phyloP scores from a whole-genome alignment of 257 asterid species.

The Solanum rostratum region DNA sequence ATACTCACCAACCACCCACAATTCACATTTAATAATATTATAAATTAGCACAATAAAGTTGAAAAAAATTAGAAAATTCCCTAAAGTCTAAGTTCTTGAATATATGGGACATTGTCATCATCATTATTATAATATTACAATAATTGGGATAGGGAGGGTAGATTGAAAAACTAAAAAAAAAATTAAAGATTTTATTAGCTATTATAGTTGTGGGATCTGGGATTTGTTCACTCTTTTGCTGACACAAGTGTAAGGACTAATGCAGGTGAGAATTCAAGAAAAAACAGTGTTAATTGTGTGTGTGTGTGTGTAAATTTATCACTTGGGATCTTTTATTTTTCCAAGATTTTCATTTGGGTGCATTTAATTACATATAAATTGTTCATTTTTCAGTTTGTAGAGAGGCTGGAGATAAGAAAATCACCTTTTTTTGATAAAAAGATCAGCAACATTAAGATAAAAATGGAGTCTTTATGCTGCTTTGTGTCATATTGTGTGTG shows the following conservation, averaged over 20 bases:
- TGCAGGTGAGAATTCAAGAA: constrained; percentile 37
- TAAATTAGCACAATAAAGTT: neutral
- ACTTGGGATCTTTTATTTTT: neutral
- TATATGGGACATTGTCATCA: neutral
- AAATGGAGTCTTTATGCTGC: neutral
- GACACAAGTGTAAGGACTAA: constrained; percentile 8
- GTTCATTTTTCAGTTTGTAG: neutral
- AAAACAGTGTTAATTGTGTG: constrained; percentile 11
- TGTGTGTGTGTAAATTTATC: neutral
- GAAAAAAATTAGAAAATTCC: neutral
- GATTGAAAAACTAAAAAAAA: neutral
- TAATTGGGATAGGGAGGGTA: neutral
- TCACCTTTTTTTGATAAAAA: neutral
- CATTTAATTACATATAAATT: neutral
- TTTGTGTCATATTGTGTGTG: neutral
- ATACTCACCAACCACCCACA: neutral
- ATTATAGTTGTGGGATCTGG: constrained; percentile 40
- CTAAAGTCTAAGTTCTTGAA: neutral
- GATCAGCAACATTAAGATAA: neutral
- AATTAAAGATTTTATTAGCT: constrained; percentile 10
- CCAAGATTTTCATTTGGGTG: neutral
- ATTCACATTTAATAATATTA: neutral
- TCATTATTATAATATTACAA: neutral
- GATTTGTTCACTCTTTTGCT: constrained; percentile 11
- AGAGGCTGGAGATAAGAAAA: neutral